Evolutionary conservation across 2,329 filamentous ascomycete genomes (phyloP), one percentile per base, ranked within the genome.

Genomic region (Calonectria hongkongensis): DNA sequence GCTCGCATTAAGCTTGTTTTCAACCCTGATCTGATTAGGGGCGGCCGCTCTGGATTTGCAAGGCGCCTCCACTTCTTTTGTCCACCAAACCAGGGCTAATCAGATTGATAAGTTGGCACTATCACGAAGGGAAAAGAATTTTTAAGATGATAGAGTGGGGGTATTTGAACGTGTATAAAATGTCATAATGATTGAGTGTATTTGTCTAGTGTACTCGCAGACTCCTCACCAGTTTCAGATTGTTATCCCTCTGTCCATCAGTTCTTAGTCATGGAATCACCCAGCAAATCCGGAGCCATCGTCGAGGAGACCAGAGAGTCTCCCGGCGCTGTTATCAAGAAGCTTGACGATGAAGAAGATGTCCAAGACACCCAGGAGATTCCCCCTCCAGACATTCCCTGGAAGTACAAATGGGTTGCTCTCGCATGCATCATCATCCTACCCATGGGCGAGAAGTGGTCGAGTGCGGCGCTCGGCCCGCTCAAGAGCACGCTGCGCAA

Each of bases 341-440:
- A 28, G 4, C 50, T 54, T n/a, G 27, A 54, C 8, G 28, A 16
- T 18, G 50, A 54, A 30, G 27, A 54, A 3, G 50, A n/a, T 28
- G n/a, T 54, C 27, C 50, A 54, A 30, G 50, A 54, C 5, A 4
- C n/a, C 15, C 28, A 54, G 27, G 50, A 54, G 27, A 54, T 54
- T 9, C 50, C 28, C 6, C 50, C 50, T 54, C 13, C 27, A 7
- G 50, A 54, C 50, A 54, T 54, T 54, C 50, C 28, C 13, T 54
- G 50, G 27, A 54, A 54, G 50, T 54, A 54, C 50, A 54, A 54
- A 54, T 54, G 50, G 50, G 50, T 33, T n/a, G 27, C 50, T n/a
- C 50, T 54, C 27, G 50, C 50, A n/a, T 33, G 50, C 15, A 54
- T 51, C 48, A 25, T 51, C 25, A 30, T 51, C 48, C 27, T 51